Percentiles rank a stretch among this genome's conserved stretches.
phyloP scores from a whole-genome alignment of 1,284 basidiomycete species.

The Boletellus deceptivus region DNA sequence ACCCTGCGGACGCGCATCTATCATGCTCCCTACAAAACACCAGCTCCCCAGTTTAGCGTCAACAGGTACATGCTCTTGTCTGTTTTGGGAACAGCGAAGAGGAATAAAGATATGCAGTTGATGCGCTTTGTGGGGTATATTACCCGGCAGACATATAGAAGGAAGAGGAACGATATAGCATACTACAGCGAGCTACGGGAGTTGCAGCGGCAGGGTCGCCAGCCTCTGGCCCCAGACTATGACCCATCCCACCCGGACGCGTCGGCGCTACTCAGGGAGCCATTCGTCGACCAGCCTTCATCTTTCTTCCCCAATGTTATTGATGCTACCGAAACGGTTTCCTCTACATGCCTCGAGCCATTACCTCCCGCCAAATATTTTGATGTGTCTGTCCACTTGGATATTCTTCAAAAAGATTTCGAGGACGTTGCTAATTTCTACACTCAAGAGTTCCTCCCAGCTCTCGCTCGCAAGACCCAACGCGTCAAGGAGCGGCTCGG shows the following conservation, averaged over 20 bases:
- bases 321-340: conserved; percentile 30
- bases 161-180: conserved; percentile 46
- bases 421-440: conserved; percentile 46
- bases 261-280: background rate
- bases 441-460: conserved; percentile 38
- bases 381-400: conserved; percentile 54
- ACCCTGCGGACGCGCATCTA: conserved; percentile 30
- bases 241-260: conserved; percentile 18
- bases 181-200: conserved; percentile 40
- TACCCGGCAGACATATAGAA: conserved; percentile 40
- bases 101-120: conserved; percentile 51
- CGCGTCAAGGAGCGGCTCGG: conserved; percentile 67
- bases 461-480: conserved; percentile 50
- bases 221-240: conserved; percentile 24
- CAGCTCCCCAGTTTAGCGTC: conserved; percentile 50
- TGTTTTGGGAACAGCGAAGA: conserved; percentile 55
- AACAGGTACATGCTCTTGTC: conserved; percentile 55
- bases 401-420: conserved; percentile 52
- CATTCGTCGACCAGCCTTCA: conserved; percentile 14
- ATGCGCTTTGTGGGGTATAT: conserved; percentile 56
- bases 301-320: conserved; percentile 37
- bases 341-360: background rate
- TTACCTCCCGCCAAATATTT: conserved; percentile 41
- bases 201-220: conserved; percentile 21
- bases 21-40: conserved; percentile 34